phyloP scores from a whole-genome alignment of 2,329 filamentous ascomycete species.

The Paraphaeosphaeria sporulosa region DNA sequence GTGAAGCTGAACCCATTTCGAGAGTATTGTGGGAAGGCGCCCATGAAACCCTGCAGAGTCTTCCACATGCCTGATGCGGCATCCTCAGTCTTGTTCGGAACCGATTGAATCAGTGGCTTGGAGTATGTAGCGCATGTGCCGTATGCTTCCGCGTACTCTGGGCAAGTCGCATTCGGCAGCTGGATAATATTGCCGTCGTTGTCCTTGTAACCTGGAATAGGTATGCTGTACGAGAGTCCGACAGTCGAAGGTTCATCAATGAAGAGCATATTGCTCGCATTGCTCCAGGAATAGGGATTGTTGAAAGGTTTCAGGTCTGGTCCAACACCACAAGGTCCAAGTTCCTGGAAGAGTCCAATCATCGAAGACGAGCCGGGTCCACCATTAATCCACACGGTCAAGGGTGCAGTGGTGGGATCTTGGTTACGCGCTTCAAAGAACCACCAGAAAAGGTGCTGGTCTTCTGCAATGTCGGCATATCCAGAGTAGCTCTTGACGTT shows the following conservation, averaged over 20 bases:
- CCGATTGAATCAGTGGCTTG: conserved; percentile 58
- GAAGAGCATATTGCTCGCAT: conserved; percentile 72
- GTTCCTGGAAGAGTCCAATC: conserved; percentile 62
- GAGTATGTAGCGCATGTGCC: conserved; percentile 65
- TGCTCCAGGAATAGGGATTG: conserved; percentile 71
- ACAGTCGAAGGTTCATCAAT: conserved; percentile 71
- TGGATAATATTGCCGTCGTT: conserved; percentile 49
- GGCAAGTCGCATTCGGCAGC: conserved; percentile 58
- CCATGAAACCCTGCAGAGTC: conserved; percentile 69
- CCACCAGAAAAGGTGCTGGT: conserved; percentile 64
- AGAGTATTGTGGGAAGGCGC: conserved; percentile 60
- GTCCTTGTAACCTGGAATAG: conserved; percentile 52
- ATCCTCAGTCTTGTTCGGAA: conserved; percentile 60
- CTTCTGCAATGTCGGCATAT: conserved; percentile 61
- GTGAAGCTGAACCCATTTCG: conserved; percentile 62
- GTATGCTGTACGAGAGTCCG: conserved; percentile 64
- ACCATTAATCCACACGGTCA: conserved; percentile 66
- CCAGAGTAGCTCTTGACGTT: conserved; percentile 65
- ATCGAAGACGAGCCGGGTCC: conserved; percentile 67
- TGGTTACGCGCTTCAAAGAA: conserved; percentile 63
- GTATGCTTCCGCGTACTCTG: conserved; percentile 55
- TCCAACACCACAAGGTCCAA: conserved; percentile 63
- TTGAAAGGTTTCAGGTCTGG: conserved; percentile 57
- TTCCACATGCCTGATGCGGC: conserved; percentile 69
- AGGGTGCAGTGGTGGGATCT: conserved; percentile 60